phyloP scores from a whole-genome alignment of 495 filamentous ascomycete species.

The Niebla homalea region DNA sequence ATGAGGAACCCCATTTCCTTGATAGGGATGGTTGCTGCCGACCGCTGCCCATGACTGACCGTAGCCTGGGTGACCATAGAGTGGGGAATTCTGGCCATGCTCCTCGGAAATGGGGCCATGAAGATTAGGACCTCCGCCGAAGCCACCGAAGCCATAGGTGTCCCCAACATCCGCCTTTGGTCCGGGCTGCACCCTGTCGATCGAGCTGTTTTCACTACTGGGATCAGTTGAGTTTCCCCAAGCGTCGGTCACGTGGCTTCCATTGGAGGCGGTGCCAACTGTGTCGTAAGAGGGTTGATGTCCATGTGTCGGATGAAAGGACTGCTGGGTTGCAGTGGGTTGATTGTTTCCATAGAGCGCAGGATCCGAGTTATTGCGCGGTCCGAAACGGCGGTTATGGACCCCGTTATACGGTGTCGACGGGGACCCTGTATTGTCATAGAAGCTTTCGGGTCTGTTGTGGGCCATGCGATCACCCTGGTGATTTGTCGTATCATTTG shows the following conservation, averaged over 20 bases:
- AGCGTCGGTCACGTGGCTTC: conserved; percentile 52
- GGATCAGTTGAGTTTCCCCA: conserved; percentile 77
- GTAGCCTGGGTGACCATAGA: conserved; percentile 15
- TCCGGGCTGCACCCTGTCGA: conserved; percentile 55
- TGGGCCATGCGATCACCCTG: conserved; percentile 28
- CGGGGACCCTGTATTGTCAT: conserved; percentile 34
- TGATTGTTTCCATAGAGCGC: conserved; percentile 26
- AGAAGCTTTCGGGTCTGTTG: conserved; percentile 45
- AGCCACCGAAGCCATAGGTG: conserved; percentile 41
- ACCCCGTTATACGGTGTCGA: conserved; percentile 29
- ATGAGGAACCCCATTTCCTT: conserved; percentile 24
- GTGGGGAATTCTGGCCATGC: conserved; percentile 18
- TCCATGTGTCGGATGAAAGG: conserved; percentile 49
- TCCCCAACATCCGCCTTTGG: conserved; percentile 42
- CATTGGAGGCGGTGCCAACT: conserved; percentile 57
- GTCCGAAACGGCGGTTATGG: conserved; percentile 28
- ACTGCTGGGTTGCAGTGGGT: conserved; percentile 10
- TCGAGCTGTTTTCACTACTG: conserved; percentile 80
- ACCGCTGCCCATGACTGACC: conserved; percentile 13
- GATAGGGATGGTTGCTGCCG: conserved; percentile 11
- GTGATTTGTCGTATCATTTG: conserved; percentile 15
- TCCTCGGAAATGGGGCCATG: conserved; percentile 26
- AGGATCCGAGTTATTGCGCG: conserved; percentile 38
- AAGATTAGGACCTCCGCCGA: conserved; percentile 30
- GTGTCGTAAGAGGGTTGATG: conserved; percentile 77